A percentile compares a stretch with the other conserved stretches of the same genome.
Evolutionary conservation across 768 basidiomycete genomes (phyloP).

Genomic region (Pisolithus microcarpus): DNA sequence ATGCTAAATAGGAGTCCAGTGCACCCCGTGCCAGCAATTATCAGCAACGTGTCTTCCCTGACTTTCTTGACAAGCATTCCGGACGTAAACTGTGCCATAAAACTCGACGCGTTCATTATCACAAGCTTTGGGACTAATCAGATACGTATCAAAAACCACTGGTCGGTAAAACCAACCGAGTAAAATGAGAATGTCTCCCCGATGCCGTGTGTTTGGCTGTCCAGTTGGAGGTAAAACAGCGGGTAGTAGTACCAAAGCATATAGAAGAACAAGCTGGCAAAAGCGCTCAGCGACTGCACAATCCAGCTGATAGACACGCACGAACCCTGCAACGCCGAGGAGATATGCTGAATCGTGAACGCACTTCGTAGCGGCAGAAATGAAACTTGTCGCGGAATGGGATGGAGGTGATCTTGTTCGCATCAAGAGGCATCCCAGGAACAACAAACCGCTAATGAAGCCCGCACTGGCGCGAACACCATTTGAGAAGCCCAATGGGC

Average conservation of each 20-base stretch:
- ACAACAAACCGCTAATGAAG: constrained; percentile 31
- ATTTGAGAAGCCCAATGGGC: constrained; percentile 32
- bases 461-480: constrained; percentile 46
- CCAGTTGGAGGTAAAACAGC: constrained; percentile 54
- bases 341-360: too few relatives aligned
- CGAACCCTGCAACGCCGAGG: too few relatives aligned
- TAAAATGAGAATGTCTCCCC: constrained; percentile 26
- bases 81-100: constrained; percentile 48
- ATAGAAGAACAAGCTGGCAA: constrained; percentile 22
- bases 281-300: too few relatives aligned
- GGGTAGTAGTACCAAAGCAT: constrained; percentile 45
- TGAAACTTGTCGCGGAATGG: too few relatives aligned
- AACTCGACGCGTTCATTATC: constrained; percentile 34
- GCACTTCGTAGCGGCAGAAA: too few relatives aligned
- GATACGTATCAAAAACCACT: neutral
- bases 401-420: constrained; percentile 18
- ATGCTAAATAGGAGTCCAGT: constrained; percentile 40
- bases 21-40: constrained; percentile 33
- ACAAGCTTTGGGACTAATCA: constrained; percentile 33
- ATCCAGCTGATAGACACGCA: too few relatives aligned
- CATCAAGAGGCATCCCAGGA: constrained; percentile 26
- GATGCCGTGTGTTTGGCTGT: constrained; percentile 42
- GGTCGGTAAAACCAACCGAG: constrained; percentile 31
- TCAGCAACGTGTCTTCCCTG: constrained; percentile 33
- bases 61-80: constrained; percentile 36